Conservation (phyloP, 2,329 filamentous ascomycete species). For the Cladophialophora immunda region DNA sequence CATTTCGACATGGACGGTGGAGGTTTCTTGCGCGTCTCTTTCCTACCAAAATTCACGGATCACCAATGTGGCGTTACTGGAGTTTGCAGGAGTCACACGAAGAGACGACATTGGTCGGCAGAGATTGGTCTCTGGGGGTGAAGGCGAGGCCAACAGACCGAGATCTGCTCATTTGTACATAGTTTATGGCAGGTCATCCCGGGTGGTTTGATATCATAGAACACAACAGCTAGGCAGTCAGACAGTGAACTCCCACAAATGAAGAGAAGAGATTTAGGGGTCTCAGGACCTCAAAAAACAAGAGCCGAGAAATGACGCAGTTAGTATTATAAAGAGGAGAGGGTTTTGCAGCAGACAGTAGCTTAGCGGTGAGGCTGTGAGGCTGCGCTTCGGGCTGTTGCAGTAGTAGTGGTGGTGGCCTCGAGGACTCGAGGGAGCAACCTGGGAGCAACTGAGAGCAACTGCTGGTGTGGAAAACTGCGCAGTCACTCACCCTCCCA, state of each 20-base stretch:
- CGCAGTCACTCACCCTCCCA: too few species aligned
- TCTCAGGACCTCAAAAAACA: slow-evolving; percentile 26
- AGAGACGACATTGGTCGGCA: not conserved
- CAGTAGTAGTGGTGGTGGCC: too few species aligned
- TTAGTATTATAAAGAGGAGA: too few species aligned
- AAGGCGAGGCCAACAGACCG: not conserved
- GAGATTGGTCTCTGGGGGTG: not conserved
- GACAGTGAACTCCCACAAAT: slow-evolving; percentile 1
- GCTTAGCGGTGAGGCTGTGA: too few species aligned
- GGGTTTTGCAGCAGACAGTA: too few species aligned
- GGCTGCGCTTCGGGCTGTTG: too few species aligned
- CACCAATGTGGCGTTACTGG: not conserved
- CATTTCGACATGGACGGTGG: not conserved
- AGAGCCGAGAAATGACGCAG: not conserved
- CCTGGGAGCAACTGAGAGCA: too few species aligned
- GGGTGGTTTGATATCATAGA: slow-evolving; percentile 12
- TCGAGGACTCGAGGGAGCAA: too few species aligned
- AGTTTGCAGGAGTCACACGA: not conserved
- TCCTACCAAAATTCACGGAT: not conserved
- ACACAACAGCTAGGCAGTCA: not conserved
- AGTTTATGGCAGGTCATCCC: slow-evolving; percentile 6
- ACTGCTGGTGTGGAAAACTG: too few species aligned
- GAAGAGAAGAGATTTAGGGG: slow-evolving; percentile 24
- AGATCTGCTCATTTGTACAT: slow-evolving; percentile 17
- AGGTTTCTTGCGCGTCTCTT: slow-evolving; percentile 5